A percentile compares a stretch with the other conserved stretches of the same genome.
phyloP scores from a whole-genome alignment of 768 basidiomycete genomes.

The Myochromella boudieri region DNA sequence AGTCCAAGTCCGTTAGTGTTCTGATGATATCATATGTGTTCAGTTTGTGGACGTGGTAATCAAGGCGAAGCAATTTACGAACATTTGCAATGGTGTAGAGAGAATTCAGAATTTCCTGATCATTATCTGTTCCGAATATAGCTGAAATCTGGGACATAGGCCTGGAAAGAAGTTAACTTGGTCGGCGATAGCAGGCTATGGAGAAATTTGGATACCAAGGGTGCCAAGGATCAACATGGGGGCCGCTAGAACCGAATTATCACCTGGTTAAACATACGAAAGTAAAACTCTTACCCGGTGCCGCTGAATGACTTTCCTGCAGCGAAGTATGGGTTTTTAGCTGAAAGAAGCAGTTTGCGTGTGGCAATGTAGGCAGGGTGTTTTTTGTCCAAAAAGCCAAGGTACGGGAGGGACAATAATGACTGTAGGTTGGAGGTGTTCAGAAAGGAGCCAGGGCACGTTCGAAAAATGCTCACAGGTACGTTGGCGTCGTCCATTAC shows the following conservation, averaged over 20 bases:
- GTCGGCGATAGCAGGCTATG: not conserved
- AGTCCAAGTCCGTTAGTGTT: constrained; percentile 75
- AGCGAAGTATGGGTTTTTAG: constrained; percentile 69
- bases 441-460: not conserved
- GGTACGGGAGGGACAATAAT: constrained; percentile 74
- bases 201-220: constrained; percentile 56
- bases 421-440: constrained; percentile 42
- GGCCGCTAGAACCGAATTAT: constrained; percentile 65
- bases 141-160: constrained; percentile 80
- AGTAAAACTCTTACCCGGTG: constrained; percentile 68
- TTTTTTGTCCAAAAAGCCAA: constrained; percentile 67
- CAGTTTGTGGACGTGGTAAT: not conserved
- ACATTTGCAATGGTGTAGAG: constrained; percentile 72
- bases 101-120: constrained; percentile 61
- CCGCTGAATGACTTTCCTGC: constrained; percentile 65
- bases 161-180: constrained; percentile 32
- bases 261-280: no score
- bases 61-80: constrained; percentile 24
- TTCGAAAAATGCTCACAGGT: constrained; percentile 49
- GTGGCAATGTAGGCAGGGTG: constrained; percentile 66
- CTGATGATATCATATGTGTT: constrained; percentile 32
- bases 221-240: constrained; percentile 70
- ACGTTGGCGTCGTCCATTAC: constrained; percentile 89
- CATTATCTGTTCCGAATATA: constrained; percentile 74
- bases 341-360: constrained; percentile 58